A percentile compares a stretch with the other conserved stretches of the same genome.
phyloP scores from a whole-genome alignment of 345 rosid genomes.

The Microcos paniculata region DNA sequence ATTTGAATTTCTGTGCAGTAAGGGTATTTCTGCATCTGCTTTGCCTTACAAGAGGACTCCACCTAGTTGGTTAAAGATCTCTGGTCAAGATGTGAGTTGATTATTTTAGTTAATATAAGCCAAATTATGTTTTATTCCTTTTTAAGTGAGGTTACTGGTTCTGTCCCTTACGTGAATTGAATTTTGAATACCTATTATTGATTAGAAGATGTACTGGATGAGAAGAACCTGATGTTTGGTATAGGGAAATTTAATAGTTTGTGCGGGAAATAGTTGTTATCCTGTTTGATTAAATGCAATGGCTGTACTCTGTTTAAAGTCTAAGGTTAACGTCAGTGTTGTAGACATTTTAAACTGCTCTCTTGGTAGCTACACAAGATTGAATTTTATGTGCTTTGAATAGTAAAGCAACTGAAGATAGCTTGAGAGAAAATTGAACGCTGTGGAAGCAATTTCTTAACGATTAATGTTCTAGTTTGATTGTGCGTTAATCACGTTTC shows the following conservation, averaged over 20 bases:
- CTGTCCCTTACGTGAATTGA: background rate
- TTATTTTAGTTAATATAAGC: background rate
- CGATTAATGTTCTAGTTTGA: background rate
- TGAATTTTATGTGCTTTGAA: background rate
- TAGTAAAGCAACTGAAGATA: background rate
- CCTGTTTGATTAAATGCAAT: background rate
- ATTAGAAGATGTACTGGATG: background rate
- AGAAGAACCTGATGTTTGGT: background rate
- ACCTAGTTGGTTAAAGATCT: conserved; percentile 77
- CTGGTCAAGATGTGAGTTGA: conserved; percentile 53
- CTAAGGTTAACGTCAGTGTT: background rate
- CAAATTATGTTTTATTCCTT: background rate
- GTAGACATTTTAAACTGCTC: background rate
- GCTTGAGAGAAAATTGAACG: background rate
- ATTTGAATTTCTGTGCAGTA: conserved; percentile 30
- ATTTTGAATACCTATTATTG: background rate
- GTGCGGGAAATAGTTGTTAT: no score
- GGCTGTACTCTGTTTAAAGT: background rate
- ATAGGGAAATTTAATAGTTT: background rate
- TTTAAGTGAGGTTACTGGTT: background rate
- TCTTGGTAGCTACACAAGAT: background rate
- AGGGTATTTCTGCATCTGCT: conserved; percentile 91
- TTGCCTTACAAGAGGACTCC: conserved; percentile 85
- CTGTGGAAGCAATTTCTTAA: background rate
- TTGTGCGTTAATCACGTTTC: background rate